phyloP scores from a whole-genome alignment of 805 yeast species.

The Suhomyces sp. region DNA sequence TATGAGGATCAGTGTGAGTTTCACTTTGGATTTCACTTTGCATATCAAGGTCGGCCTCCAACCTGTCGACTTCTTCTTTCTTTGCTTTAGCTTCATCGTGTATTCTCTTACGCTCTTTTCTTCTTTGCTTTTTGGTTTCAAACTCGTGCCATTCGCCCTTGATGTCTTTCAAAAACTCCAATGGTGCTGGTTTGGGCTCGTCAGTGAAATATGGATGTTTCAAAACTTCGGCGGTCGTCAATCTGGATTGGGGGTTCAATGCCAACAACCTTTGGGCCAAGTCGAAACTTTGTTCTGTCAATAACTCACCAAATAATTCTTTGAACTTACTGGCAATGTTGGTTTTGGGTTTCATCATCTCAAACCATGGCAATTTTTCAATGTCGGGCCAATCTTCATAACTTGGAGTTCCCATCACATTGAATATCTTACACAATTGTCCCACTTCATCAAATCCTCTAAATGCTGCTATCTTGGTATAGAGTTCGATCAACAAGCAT shows the following conservation, averaged over 20 bases:
- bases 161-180: slow-evolving; percentile 52
- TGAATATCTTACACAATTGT: slow-evolving; percentile 73
- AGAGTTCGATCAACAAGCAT: slow-evolving; percentile 80
- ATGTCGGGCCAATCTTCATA: slow-evolving; percentile 71
- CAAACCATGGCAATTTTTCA: slow-evolving; percentile 89
- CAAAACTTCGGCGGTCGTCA: slow-evolving; percentile 69
- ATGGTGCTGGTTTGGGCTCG: slow-evolving; percentile 62
- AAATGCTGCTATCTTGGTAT: slow-evolving; percentile 70
- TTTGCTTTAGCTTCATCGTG: slow-evolving; percentile 25
- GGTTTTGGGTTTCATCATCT: slow-evolving; percentile 64
- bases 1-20: neutral
- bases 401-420: slow-evolving; percentile 85
- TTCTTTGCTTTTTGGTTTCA: slow-evolving; percentile 80
- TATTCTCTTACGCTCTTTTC: slow-evolving; percentile 43
- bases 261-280: slow-evolving; percentile 61
- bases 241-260: slow-evolving; percentile 67
- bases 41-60: neutral
- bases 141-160: slow-evolving; percentile 96
- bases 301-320: slow-evolving; percentile 22
- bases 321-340: slow-evolving; percentile 30
- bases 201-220: slow-evolving; percentile 67
- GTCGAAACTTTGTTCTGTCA: slow-evolving; percentile 48
- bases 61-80: neutral
- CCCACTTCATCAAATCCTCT: slow-evolving; percentile 88
- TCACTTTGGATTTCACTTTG: neutral